These are phyloP conservation scores for Hyphodiscus sp. DNA, from an alignment of 2,329 filamentous ascomycete species.

Conservation along the genomic window DNA sequence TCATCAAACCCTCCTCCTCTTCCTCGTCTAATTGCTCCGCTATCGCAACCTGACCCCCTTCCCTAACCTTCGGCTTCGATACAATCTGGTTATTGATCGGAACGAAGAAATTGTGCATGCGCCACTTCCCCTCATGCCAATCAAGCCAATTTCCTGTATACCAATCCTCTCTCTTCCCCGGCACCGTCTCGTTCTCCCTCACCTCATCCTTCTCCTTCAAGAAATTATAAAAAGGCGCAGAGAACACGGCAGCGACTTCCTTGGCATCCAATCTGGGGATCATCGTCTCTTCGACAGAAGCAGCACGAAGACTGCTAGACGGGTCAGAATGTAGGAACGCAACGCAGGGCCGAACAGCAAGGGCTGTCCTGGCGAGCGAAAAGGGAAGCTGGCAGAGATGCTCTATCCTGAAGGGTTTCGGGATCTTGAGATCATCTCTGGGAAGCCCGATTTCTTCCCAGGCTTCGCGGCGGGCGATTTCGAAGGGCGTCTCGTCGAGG, in stretches of 20 bases:
- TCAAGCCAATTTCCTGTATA: slow-evolving; percentile 78
- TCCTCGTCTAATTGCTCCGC: slow-evolving; percentile 41
- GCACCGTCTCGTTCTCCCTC: slow-evolving; percentile 25
- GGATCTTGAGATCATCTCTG: slow-evolving; percentile 59
- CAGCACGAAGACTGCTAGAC: slow-evolving; percentile 27
- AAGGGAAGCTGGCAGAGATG: slow-evolving; percentile 80
- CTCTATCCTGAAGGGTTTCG: slow-evolving; percentile 75
- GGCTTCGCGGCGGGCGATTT: slow-evolving; percentile 84
- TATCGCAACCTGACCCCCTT: slow-evolving; percentile 38
- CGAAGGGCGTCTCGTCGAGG: slow-evolving; percentile 54
- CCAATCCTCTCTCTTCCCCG: slow-evolving; percentile 47
- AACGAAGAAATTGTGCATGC: slow-evolving; percentile 87
- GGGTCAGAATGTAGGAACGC: slow-evolving; percentile 65
- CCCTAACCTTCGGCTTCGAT: slow-evolving; percentile 44
- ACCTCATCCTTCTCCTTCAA: slow-evolving; percentile 54
- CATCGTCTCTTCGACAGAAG: slow-evolving; percentile 60
- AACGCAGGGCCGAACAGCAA: slow-evolving; percentile 70
- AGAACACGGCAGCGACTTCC: slow-evolving; percentile 92
- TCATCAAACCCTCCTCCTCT: slow-evolving; percentile 37
- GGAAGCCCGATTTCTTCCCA: slow-evolving; percentile 91
- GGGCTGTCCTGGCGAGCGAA: slow-evolving; percentile 64
- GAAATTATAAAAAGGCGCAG: slow-evolving; percentile 81
- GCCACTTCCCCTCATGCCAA: slow-evolving; percentile 75
- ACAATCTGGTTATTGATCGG: slow-evolving; percentile 68
- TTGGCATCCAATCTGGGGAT: slow-evolving; percentile 79